A percentile compares a stretch with the other conserved stretches of the same genome.
phyloP scores from a whole-genome alignment of 192 early-diverging fungal genomes.

The Martensiomyces pterosporus region DNA sequence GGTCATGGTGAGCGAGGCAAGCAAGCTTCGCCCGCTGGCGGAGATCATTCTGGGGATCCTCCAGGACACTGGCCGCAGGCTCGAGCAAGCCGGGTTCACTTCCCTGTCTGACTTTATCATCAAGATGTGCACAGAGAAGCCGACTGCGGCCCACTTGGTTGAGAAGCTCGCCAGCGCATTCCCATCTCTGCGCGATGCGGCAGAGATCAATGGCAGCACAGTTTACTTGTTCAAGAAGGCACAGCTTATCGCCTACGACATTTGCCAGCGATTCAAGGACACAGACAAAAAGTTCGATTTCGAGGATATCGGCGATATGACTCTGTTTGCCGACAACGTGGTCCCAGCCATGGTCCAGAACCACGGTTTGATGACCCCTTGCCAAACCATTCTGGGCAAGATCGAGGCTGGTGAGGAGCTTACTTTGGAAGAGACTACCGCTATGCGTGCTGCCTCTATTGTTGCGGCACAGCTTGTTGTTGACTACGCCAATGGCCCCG shows the following conservation, averaged over 20 bases:
- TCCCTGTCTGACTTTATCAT: conserved; percentile 70
- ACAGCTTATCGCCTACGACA: conserved; percentile 62
- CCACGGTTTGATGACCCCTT: conserved; percentile 50
- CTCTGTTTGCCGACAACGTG: conserved; percentile 74
- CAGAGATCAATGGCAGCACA: conserved; percentile 42
- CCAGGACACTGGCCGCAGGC: conserved; percentile 64
- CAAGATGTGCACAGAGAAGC: conserved; percentile 52
- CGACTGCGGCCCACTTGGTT: conserved; percentile 55
- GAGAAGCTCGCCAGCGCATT: conserved; percentile 59
- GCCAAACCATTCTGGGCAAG: conserved; percentile 47
- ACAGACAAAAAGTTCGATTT: conserved; percentile 60
- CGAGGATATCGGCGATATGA: conserved; percentile 58
- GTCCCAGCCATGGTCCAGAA: conserved; percentile 64
- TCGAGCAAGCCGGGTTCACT: conserved; percentile 58
- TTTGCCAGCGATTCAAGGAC: conserved; percentile 58
- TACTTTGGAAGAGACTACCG: conserved; percentile 50
- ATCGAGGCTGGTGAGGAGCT: conserved; percentile 48
- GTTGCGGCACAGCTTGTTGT: conserved; percentile 61
- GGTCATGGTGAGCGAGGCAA: conserved; percentile 67
- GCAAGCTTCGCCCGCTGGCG: conserved; percentile 57
- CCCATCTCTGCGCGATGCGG: conserved; percentile 65
- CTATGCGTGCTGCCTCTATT: conserved; percentile 69
- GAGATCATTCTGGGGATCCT: conserved; percentile 59
- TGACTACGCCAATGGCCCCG: conserved; percentile 22
- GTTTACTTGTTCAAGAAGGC: conserved; percentile 79